A percentile compares a stretch with the other conserved stretches of the same genome.
These are phyloP conservation scores for Nitzschia putrida DNA, from an alignment of 108 stramenopile genomes.

Conservation along the genomic window DNA sequence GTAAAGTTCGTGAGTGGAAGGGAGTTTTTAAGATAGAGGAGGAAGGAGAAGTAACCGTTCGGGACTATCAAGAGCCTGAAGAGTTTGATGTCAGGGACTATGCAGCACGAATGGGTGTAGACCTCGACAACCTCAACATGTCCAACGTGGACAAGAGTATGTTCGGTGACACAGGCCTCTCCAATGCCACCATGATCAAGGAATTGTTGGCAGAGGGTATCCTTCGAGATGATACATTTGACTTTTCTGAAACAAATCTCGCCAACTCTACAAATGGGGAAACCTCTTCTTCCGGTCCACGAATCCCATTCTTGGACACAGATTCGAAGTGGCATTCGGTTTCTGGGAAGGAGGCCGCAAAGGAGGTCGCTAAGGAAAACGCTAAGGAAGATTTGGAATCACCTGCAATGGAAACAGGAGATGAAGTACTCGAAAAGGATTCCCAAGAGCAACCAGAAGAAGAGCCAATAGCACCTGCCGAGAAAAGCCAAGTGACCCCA, in stretches of 20 bases:
- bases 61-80: slow-evolving; percentile 76
- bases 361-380: not conserved
- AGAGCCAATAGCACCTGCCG: not conserved
- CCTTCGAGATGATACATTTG: slow-evolving; percentile 71
- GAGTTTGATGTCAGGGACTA: slow-evolving; percentile 80
- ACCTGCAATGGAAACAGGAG: not conserved
- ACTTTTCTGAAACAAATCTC: slow-evolving; percentile 74
- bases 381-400: not conserved
- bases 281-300: slow-evolving; percentile 40
- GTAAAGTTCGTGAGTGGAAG: slow-evolving; percentile 60
- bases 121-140: slow-evolving; percentile 90
- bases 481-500: slow-evolving; percentile 6
- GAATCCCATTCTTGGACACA: slow-evolving; percentile 63
- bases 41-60: slow-evolving; percentile 63
- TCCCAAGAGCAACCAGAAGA: not conserved
- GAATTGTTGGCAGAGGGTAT: slow-evolving; percentile 59
- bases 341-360: not conserved
- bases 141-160: slow-evolving; percentile 81
- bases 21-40: slow-evolving; percentile 73
- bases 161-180: slow-evolving; percentile 69
- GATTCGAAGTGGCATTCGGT: slow-evolving; percentile 53
- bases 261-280: slow-evolving; percentile 40
- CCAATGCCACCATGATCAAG: slow-evolving; percentile 65
- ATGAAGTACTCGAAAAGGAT: not conserved
- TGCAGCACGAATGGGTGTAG: slow-evolving; percentile 76